Evolutionary conservation across 805 yeast genomes (phyloP), one percentile per base, ranked within the genome.

Genomic region (Nakazawaea siamensis): DNA sequence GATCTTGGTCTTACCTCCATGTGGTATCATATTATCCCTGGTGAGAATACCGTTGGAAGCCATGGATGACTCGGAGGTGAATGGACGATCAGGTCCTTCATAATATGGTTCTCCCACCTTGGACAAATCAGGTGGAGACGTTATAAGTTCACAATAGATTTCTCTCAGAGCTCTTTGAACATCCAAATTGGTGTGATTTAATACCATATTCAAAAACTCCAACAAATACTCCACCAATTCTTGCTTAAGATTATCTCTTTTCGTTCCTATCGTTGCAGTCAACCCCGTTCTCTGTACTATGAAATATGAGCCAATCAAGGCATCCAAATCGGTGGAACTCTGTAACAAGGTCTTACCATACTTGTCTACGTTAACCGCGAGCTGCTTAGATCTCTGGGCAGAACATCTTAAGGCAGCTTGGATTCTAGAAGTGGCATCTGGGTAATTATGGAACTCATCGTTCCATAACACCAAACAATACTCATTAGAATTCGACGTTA

Each of bases 401-500:
- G 23, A 19, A 16, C 40, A 29, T 5, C 40, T 29, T 8, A 33
- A 16, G 13, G 33, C 33, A 6, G 35, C 27, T 19, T 32, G 34
- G 26, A 41, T 38, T 33, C 42, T 31, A 7, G 35, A 27, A 5
- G 34, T 38, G 10, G 42, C 42, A 23, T 38, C 35, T 3, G 31
- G 38, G 43, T 67, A 71, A 45, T 73, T 70, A 47, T 83, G 92
- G 43, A 63, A 66, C 47, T 83, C 92, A 49, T 83, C 94, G 51
- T 83, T 83, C 81, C 88, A 83, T n/a, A 80, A 60, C 16, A 78
- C 49, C 21, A 81, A 59, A 27, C 62, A 55, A 58, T 69, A 76
- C 38, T 11, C 37, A 32, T 8, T 7, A 2, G 62, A 40, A 44
- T 67, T 64, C 7, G 15, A 16, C 43, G 66, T 73, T 8, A 33